A percentile compares a stretch with the other conserved stretches of the same genome.
These are phyloP conservation scores for Wickerhamomyces queroliae DNA, from an alignment of 805 yeast genomes.

Conservation along the genomic window DNA sequence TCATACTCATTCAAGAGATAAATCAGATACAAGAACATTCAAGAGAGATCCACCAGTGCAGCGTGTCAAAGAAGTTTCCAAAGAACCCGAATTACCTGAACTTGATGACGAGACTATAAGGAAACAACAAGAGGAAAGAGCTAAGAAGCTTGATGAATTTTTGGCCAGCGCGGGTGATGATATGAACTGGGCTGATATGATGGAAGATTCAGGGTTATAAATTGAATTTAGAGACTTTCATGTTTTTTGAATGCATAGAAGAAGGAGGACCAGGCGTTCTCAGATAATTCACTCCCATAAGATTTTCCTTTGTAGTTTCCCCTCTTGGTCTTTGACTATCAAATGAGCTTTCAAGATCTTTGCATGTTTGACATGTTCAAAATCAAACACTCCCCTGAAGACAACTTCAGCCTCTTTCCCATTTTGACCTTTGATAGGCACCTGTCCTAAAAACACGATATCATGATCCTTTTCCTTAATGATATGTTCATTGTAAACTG, in stretches of 20 bases:
- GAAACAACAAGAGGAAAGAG: constrained; percentile 2
- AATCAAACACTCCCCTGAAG: constrained; percentile 19
- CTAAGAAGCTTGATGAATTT: constrained; percentile 10
- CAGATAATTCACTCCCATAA: constrained; percentile 14
- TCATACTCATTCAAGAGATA: not conserved
- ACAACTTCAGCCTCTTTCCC: constrained; percentile 13
- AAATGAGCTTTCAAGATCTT: constrained; percentile 14
- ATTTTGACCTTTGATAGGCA: constrained; percentile 13
- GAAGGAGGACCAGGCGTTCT: too few species aligned
- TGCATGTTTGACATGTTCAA: constrained; percentile 22
- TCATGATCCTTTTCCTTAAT: constrained; percentile 1
- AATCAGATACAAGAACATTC: not conserved
- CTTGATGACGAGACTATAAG: constrained; percentile 6
- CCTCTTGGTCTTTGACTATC: constrained; percentile 8
- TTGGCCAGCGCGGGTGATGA: constrained; percentile 8
- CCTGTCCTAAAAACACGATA: constrained; percentile 1
- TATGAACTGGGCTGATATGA: constrained; percentile 19
- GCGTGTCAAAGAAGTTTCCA: not conserved
- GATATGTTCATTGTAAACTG: constrained; percentile 5
- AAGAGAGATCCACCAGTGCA: not conserved
- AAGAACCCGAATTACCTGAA: constrained; percentile 1
- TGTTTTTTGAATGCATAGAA: not conserved
- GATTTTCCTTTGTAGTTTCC: constrained; percentile 12
- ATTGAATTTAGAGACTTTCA: not conserved
- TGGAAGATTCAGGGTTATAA: constrained; percentile 8